Base-by-base conservation (phyloP, 2,329 filamentous ascomycete species). In the Malbranchea cinnamomea region DNA sequence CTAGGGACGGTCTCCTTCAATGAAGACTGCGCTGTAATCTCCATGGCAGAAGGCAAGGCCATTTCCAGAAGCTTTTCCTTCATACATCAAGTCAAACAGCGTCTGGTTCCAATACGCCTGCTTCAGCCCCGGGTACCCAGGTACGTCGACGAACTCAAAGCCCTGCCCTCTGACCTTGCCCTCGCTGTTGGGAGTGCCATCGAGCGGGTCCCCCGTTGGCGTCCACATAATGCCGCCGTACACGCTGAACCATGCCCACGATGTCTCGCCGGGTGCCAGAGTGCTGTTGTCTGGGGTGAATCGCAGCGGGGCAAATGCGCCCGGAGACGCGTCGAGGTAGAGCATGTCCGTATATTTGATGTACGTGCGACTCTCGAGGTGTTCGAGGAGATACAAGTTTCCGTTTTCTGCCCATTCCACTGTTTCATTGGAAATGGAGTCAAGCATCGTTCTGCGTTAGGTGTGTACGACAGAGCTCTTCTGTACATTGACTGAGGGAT, bases 271-370 rank as follows among this genome's bases (percentile, higher is more conserved):
- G 24, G n/a, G n/a, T 3, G 24, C 15, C 9, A 26, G 24, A 9
- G 24, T 26, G 24, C 24, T 26, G 24, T 26, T 26, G 5, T 26
- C 24, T n/a, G 24, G 9, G 9, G 24, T 26, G 24, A n/a, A 26
- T 8, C 24, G 24, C 8, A 26, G 24, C 4, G 24, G 24, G 3
- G 12, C 24, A 13, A 26, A 10, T n/a, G 24, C 24, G 24, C 24
- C 24, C 9, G 24, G 24, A 8, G 24, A 26, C 8, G 24, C 12
- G 12, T 26, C 24, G 24, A 26, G 11, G 24, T 26, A 26, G 11
- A 26, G 12, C 6, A 8, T 10, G 24, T 26, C 24, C 9, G 9
- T 9, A 13, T 26, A 26, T 8, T 8, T 26, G 24, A 13, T 26
- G 24, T 26, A 26, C 9, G 11, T 13, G 4, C 24, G 11, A 13